Base-by-base conservation (phyloP, 345 rosid species). In the Microthlaspi erraticum region DNA sequence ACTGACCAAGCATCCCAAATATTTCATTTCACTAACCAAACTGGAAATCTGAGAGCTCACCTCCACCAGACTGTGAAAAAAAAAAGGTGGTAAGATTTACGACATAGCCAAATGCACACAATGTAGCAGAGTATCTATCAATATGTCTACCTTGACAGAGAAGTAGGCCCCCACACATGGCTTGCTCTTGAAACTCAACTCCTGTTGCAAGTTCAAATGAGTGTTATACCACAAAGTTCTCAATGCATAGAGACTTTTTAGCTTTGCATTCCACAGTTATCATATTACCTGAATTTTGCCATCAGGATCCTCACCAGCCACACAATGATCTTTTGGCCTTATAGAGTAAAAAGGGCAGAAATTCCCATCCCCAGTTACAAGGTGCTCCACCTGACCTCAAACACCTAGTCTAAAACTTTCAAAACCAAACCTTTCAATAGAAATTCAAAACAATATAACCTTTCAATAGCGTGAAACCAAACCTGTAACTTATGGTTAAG, bases 231-330 rank as follows among this genome's bases (percentile, higher is more conserved):
- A 57, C 38, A 75, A 51, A 37, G 29, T n/a, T 45, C 48, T 53
- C 46, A 37, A 14, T 63, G 37, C 55, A 61, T 45, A 36, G 33
- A 42, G 38, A 37, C 11, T 31, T 38, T 65, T 5, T 49, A 17
- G 39, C 5, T 19, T 36, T 66, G 64, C 34, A 46, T 73, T 31
- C 44, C 6, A 38, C 20, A 54, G 59, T 41, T 36, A 10, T 56
- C 36, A 6, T 51, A 19, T 54, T 63, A 93, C 98, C 97, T 86
- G 98, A 48, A 93, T 91, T 91, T 86, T 97, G 44, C 91, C 97
- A 84, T 93, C 98, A 50, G 97, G 98, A 78, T 93, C 98, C 87
- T 93, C 98, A 60, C 98, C 98, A 70, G 98, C 98, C 70, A 93
- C 93, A 77, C 97, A 89, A 69, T 93, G 98, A 70, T 97, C 98